These are phyloP conservation scores for Nannochloris sp. DNA, from an alignment of 139 green algal genomes.

Conservation along the genomic window DNA sequence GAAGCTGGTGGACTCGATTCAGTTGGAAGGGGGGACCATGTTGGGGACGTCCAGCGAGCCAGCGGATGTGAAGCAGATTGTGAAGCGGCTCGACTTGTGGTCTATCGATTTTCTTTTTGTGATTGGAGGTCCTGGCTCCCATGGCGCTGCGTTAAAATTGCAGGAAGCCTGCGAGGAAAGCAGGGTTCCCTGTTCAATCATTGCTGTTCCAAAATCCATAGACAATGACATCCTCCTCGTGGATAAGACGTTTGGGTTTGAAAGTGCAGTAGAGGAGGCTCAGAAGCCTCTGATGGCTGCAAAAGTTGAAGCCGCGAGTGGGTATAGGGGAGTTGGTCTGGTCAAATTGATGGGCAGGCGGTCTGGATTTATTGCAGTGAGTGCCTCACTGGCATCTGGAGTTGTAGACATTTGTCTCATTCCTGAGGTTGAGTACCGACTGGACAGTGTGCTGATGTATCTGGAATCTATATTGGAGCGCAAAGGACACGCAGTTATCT, in stretches of 20 bases:
- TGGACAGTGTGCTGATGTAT: slow-evolving; percentile 78
- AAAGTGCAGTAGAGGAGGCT: slow-evolving; percentile 68
- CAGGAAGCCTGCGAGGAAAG: slow-evolving; percentile 48
- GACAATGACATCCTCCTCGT: slow-evolving; percentile 45
- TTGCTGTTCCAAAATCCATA: slow-evolving; percentile 93
- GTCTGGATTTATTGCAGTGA: slow-evolving; percentile 78
- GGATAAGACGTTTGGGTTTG: slow-evolving; percentile 64
- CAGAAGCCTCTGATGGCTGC: slow-evolving; percentile 32
- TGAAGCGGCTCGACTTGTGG: slow-evolving; percentile 89
- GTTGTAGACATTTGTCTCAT: slow-evolving; percentile 77
- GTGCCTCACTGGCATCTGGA: slow-evolving; percentile 58
- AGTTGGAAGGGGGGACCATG: slow-evolving; percentile 92
- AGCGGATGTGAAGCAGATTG: slow-evolving; percentile 85
- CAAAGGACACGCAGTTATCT: slow-evolving; percentile 74
- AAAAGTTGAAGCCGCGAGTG: slow-evolving; percentile 69
- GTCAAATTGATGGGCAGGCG: slow-evolving; percentile 83
- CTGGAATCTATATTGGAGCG: slow-evolving; percentile 62
- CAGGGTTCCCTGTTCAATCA: slow-evolving; percentile 60
- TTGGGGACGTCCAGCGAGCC: slow-evolving; percentile 84
- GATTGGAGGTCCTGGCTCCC: slow-evolving; percentile 83
- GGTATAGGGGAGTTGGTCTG: slow-evolving; percentile 57
- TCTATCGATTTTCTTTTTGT: slow-evolving; percentile 95
- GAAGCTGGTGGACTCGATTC: slow-evolving; percentile 80
- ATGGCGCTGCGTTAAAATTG: slow-evolving; percentile 69
- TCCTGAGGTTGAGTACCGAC: slow-evolving; percentile 79